phyloP scores from a whole-genome alignment of 2,329 filamentous ascomycete genomes.

The Colletotrichum sp. region DNA sequence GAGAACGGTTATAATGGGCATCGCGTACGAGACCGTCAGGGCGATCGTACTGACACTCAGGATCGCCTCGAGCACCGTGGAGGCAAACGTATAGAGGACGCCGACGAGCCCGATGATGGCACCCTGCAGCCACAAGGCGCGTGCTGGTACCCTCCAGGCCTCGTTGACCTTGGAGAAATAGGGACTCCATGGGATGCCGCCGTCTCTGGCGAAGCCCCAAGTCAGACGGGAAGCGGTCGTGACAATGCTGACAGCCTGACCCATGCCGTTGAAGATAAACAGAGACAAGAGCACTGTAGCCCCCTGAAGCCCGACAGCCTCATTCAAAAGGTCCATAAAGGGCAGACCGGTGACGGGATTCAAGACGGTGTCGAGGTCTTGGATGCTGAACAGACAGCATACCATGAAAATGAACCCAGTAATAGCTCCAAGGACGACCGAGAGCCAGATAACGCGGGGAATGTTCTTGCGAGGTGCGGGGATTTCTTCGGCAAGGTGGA shows the following conservation, averaged over 20 bases:
- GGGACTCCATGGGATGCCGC: constrained; percentile 47
- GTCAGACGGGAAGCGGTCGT: constrained; percentile 58
- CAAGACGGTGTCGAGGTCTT: constrained; percentile 46
- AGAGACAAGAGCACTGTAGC: constrained; percentile 51
- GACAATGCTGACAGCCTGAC: constrained; percentile 55
- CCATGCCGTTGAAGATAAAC: constrained; percentile 61
- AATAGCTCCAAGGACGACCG: constrained; percentile 52
- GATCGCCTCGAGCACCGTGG: constrained; percentile 57
- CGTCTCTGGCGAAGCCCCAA: constrained; percentile 61
- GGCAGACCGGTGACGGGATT: constrained; percentile 45
- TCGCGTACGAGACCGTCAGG: constrained; percentile 55
- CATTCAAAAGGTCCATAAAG: constrained; percentile 52
- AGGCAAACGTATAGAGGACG: constrained; percentile 59
- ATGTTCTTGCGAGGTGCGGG: constrained; percentile 55
- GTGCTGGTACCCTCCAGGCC: constrained; percentile 56
- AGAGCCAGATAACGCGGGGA: constrained; percentile 56
- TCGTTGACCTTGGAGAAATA: constrained; percentile 51
- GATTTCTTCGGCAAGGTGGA: constrained; percentile 64
- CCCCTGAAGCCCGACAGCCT: constrained; percentile 42
- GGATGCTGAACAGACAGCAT: constrained; percentile 56
- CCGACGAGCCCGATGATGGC: constrained; percentile 48
- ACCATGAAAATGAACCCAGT: constrained; percentile 58
- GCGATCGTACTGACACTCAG: constrained; percentile 62
- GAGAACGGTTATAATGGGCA: constrained; percentile 55
- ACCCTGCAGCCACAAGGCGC: constrained; percentile 58